Evolutionary conservation across 495 filamentous ascomycete species (phyloP), one percentile per base, ranked within the genome.

Genomic region (Paragyromitra xinjiangensis): DNA sequence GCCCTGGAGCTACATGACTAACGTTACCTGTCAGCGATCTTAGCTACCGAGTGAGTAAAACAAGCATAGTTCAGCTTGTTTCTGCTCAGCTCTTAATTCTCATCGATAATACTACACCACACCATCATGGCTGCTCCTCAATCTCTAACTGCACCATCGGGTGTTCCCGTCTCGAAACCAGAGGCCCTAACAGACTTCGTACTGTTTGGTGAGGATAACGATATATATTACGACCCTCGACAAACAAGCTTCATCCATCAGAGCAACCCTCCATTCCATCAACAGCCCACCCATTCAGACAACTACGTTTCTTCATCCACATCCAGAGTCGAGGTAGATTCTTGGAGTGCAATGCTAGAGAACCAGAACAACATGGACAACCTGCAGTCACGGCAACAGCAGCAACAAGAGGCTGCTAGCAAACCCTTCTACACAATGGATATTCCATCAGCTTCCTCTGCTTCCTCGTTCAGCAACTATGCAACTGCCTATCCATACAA

Each of bases 341-440:
- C 77, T 29, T 81, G 69, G 69, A 61, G 75, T 45, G 75, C 61
- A 58, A 69, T 79, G 64, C 75, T 82, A 39, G 80, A 73, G 55
- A 64, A 48, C 56, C 78, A 72, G 56, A 61, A 50, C 51, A 53
- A 24, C 66, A 58, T 80, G 45, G 63, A 80, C 12, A 66, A 63
- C 42, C 44, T 78, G 44, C 77, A 80, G 22, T 42, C 67, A 68
- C 55, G 69, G 53, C 68, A 80, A 9, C 71, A 79, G 14, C 73
- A 73, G 40, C 73, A 68, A 0, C 73, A 65, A 9, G 78, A 79
- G 22, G 29, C 40, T 44, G 59, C 77, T 16, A 55, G 64, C 79
- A 81, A 78, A 59, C 66, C 78, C 8, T 81, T 75, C 63, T 82
- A 82, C 68, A 11, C 76, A n/a, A 62, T 81, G 59, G 79, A 67